Evolutionary conservation across 768 basidiomycete genomes (phyloP), one percentile per base, ranked within the genome.

Genomic region (Neoboletus brunneissimus): DNA sequence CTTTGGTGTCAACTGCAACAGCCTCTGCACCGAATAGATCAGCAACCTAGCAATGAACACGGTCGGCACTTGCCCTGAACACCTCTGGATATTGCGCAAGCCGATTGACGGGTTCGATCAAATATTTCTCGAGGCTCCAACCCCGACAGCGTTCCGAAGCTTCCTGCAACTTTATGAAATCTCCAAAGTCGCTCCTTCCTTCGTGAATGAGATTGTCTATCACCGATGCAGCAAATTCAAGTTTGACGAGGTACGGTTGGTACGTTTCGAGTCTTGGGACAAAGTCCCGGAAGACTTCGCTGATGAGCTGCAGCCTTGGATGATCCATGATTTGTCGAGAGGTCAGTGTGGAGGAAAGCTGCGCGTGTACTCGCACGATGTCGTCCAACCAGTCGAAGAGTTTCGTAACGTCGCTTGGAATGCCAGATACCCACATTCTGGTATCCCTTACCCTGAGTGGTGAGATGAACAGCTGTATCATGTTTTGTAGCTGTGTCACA

Each of bases 301-400:
- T 85, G 29, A 94, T 70, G 18, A 78, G 71, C 50, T 76, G 74
- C 15, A 88, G 71, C 45, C 81, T 70, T 2, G 79, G 70, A 50
- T 73, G 67, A 57, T 80, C 76, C 42, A 69, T 66, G 16, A 76
- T 68, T 20, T 78, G 73, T 29, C 76, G 65, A 13, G 74, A 63
- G 13, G 77, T 72, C 57, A 91, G 67, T 1, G 79, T 70, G 4
- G 77, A 75, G 9, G 79, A 76, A 25, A 97, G 75, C 55, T 86
- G 80, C 5, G 76, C 73, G 61, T 97, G 94, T 2, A 94, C 75
- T 52, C 86, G 85, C 11, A 88, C 77, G 57, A 98, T 90, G 62
- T 92, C 91, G 61, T 95, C 92, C 48, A 95, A 73, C 87, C 90
- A 92, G 70, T 94, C 92, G 57, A 98, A 85, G 22, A 94, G 76